phyloP scores from a whole-genome alignment of 1,284 basidiomycete genomes.

The Pseudozyma pruni region DNA sequence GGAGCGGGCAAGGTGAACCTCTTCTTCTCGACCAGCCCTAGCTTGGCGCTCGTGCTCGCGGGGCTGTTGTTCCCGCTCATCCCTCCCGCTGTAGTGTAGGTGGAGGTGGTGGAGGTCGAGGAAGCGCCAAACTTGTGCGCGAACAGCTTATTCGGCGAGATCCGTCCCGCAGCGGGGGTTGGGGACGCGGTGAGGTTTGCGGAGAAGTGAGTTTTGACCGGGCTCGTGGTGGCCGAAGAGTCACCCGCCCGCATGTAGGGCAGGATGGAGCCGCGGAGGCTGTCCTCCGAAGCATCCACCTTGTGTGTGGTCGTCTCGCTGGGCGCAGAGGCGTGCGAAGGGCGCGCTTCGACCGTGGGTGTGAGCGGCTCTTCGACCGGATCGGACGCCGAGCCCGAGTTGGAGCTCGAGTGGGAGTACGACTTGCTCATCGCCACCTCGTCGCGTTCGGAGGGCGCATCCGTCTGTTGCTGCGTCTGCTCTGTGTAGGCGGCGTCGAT shows the following conservation, averaged over 20 bases:
- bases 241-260: neutral
- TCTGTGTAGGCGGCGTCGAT: conserved; percentile 12
- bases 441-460: conserved; percentile 1
- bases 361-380: conserved; percentile 20
- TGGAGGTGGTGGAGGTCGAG: conserved; percentile 1
- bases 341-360: conserved; percentile 9
- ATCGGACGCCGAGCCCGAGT: conserved; percentile 5
- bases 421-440: conserved; percentile 9
- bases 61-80: too few species aligned
- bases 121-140: conserved; percentile 33
- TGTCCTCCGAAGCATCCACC: neutral
- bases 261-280: neutral
- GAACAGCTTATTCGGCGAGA: conserved; percentile 44
- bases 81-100: too few species aligned
- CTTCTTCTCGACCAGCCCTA: conserved; percentile 47
- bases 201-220: conserved; percentile 11
- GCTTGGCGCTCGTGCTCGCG: conserved; percentile 13
- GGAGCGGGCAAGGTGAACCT: conserved; percentile 30
- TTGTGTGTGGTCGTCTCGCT: neutral
- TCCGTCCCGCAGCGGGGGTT: conserved; percentile 14
- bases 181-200: neutral
- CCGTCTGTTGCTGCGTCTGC: neutral
- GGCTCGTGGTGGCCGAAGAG: neutral
- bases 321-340: neutral
- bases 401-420: conserved; percentile 19